phyloP scores from a whole-genome alignment of 2,329 filamentous ascomycete genomes.

The Phaeosphaeria sp. region DNA sequence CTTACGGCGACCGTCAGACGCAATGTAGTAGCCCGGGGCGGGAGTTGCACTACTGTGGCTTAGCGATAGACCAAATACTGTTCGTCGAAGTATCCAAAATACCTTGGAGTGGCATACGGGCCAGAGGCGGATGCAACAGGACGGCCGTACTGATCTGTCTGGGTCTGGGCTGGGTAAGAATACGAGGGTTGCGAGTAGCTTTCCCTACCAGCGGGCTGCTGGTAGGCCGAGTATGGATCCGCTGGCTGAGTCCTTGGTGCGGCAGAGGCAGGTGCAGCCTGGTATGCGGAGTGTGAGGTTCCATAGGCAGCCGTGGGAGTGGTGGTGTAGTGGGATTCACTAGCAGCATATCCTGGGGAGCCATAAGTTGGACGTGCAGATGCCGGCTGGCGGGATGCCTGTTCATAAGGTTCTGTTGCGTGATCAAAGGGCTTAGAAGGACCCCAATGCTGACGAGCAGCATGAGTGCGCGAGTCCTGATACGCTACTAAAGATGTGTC shows the following conservation, averaged over 20 bases:
- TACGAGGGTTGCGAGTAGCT: constrained; percentile 30
- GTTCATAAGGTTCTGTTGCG: constrained; percentile 25
- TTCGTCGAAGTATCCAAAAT: constrained; percentile 50
- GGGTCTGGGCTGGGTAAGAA: constrained; percentile 34
- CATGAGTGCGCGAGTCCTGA: constrained; percentile 52
- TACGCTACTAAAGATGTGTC: constrained; percentile 54
- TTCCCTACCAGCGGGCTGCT: constrained; percentile 28
- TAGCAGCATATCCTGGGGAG: constrained; percentile 26
- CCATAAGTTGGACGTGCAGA: constrained; percentile 23
- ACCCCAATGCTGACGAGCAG: constrained; percentile 52
- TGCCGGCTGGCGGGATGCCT: constrained; percentile 15
- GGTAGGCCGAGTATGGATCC: constrained; percentile 39
- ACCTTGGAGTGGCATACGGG: constrained; percentile 44
- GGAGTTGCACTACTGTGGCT: constrained; percentile 43
- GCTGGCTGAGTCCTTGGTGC: constrained; percentile 42
- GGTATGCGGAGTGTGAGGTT: constrained; percentile 33
- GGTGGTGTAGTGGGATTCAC: constrained; percentile 44
- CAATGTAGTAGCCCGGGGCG: constrained; percentile 46
- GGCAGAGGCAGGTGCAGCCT: constrained; percentile 29
- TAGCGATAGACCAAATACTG: constrained; percentile 50
- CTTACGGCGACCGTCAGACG: constrained; percentile 49
- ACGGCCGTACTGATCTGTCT: constrained; percentile 37
- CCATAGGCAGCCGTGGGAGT: constrained; percentile 37
- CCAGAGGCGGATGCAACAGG: constrained; percentile 26
- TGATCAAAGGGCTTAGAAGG: constrained; percentile 40